Base-by-base conservation (phyloP, 768 basidiomycete species). In the Rhodotorula diobovata region DNA sequence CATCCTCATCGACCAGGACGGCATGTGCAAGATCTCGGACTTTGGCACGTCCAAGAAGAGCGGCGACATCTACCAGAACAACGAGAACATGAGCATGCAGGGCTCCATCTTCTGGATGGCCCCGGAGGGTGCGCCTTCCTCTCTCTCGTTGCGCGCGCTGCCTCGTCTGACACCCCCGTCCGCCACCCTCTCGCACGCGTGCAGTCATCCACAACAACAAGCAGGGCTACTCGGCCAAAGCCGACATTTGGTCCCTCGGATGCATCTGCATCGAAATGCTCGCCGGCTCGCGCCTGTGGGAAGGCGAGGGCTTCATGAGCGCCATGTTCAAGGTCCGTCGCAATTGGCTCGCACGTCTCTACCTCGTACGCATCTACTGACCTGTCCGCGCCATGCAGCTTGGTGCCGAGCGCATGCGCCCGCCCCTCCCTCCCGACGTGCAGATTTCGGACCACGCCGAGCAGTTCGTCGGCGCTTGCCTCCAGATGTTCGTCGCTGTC, bases 101-200 rank as follows among this genome's bases (percentile, higher is more conserved):
- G 96, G 96, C 35, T 94, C 94, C 30, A 90, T 98, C 46, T 98
- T 96, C 80, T 99, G 96, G 95, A 97, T 98, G 95, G 94, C 94
- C 18, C 94, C 94, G 0, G 94, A 77, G 93, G 82, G 91, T 96
- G 64, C 86, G 93, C 30, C 37, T 12, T 25, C 34, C 14, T 21
- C 34, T 30, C 53, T 20, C 20, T 60, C 39, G 41, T 28, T n/a
- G n/a, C n/a, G n/a, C n/a, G n/a, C 32, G n/a, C 41, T 37, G 16
- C 28, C 54, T 32, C 20, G 21, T 43, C 61, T n/a, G n/a, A n/a
- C n/a, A n/a, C 37, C 11, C 32, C 35, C 21, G n/a, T n/a, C 65
- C 6, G 20, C 10, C 45, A 5, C 45, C 9, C 48, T 50, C 48
- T 41, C 54, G 11, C 43, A 43, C 55, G 65, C 34, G 71, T 41